Evolutionary conservation across 441 rosid genomes (phyloP).

Genomic region (Codiaeum variegatum): DNA sequence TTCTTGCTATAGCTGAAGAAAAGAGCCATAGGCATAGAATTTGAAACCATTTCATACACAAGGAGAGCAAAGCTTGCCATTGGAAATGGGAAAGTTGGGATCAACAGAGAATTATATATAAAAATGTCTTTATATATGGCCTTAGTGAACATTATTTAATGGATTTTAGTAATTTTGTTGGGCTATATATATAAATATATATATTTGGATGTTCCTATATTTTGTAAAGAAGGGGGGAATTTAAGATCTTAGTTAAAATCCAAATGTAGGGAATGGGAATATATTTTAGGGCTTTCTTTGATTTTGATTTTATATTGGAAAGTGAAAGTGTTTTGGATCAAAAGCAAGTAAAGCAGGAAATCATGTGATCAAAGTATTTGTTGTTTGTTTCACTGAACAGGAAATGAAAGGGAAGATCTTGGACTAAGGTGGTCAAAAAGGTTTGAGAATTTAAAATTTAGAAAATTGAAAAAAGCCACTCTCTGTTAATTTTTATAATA

Average conservation of each 20-base stretch:
- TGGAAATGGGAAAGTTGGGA: slow-evolving; percentile 12
- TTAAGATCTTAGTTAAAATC: slow-evolving; percentile 19
- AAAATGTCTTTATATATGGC: not conserved
- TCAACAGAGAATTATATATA: not conserved
- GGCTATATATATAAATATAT: slow-evolving; percentile 13
- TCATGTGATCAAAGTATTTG: slow-evolving; percentile 37
- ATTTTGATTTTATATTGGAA: slow-evolving; percentile 27
- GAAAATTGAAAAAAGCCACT: not conserved
- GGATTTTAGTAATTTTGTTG: not conserved
- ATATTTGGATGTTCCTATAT: slow-evolving; percentile 12
- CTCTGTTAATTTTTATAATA: not conserved
- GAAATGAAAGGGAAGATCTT: slow-evolving; percentile 33
- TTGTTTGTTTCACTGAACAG: slow-evolving; percentile 21
- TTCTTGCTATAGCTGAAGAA: slow-evolving; percentile 68
- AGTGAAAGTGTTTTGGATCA: slow-evolving; percentile 22
- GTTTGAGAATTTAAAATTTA: slow-evolving; percentile 12
- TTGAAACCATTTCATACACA: slow-evolving; percentile 22
- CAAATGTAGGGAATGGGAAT: slow-evolving; percentile 9
- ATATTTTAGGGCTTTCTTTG: not conserved
- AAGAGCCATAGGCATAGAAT: slow-evolving; percentile 51
- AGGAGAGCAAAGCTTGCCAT: not conserved
- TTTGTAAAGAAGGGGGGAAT: slow-evolving; percentile 28
- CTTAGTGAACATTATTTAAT: slow-evolving; percentile 5
- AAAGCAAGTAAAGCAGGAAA: slow-evolving; percentile 4
- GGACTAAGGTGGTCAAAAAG: slow-evolving; percentile 53